Conservation (phyloP, 2,329 filamentous ascomycete species). For the Byssothecium circinans region DNA sequence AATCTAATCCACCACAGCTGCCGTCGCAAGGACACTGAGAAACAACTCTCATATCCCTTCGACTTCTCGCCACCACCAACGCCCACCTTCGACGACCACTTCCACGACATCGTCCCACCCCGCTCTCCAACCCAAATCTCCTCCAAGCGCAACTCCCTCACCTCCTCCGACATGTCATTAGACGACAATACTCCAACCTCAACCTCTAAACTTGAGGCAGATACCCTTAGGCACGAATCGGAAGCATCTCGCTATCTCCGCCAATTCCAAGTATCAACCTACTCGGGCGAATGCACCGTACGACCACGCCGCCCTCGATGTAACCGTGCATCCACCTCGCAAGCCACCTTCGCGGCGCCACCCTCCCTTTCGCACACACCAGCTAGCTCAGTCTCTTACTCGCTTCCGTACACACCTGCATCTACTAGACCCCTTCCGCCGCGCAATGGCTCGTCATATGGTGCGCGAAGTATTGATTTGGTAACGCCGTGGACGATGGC, state of each 20-base stretch:
- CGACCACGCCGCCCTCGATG: constrained; percentile 39
- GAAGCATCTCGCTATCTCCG: constrained; percentile 48
- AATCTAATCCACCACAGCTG: constrained; percentile 41
- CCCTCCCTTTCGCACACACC: constrained; percentile 53
- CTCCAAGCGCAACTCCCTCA: constrained; percentile 43
- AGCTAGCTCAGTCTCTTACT: constrained; percentile 49
- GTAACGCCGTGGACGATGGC: constrained; percentile 46
- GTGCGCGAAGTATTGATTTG: constrained; percentile 48
- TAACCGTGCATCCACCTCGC: constrained; percentile 39
- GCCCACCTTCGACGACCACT: constrained; percentile 42
- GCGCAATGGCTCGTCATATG: constrained; percentile 44
- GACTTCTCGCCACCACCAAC: constrained; percentile 42
- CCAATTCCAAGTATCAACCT: constrained; percentile 41
- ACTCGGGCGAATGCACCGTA: constrained; percentile 22
- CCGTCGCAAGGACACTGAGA: constrained; percentile 50
- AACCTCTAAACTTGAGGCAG: constrained; percentile 28
- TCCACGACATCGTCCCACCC: constrained; percentile 51
- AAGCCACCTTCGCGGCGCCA: constrained; percentile 40
- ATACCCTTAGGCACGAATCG: constrained; percentile 35
- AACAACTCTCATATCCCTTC: constrained; percentile 30
- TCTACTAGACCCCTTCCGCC: constrained; percentile 43
- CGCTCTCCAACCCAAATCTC: constrained; percentile 49
- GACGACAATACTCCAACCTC: constrained; percentile 32
- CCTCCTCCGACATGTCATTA: constrained; percentile 48
- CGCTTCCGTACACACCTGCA: constrained; percentile 44